Conservation (phyloP, 2,329 filamentous ascomycete species). For the Paracorniculantispora psalliotae region DNA sequence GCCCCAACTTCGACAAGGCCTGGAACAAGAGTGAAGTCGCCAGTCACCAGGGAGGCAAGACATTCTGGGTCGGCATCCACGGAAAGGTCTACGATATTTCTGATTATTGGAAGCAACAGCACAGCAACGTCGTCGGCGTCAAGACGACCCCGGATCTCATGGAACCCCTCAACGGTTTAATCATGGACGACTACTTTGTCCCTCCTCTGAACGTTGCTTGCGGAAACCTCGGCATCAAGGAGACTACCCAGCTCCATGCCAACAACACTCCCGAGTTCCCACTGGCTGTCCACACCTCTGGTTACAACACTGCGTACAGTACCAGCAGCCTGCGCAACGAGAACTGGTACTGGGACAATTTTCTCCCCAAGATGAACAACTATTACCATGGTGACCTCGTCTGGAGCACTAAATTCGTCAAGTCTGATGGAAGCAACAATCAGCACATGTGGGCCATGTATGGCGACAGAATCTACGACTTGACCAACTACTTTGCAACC, state of each 20-base stretch:
- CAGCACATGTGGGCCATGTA: constrained; percentile 77
- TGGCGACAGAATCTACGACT: constrained; percentile 72
- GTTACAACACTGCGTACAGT: constrained; percentile 51
- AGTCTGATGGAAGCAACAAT: constrained; percentile 59
- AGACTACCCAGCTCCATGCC: constrained; percentile 50
- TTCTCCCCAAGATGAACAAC: constrained; percentile 74
- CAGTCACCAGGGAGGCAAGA: constrained; percentile 63
- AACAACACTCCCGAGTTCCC: constrained; percentile 59
- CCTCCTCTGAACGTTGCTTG: constrained; percentile 73
- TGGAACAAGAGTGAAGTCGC: constrained; percentile 70
- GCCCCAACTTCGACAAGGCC: constrained; percentile 86
- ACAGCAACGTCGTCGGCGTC: constrained; percentile 64
- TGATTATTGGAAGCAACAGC: constrained; percentile 79
- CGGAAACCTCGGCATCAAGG: constrained; percentile 60
- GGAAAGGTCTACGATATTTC: constrained; percentile 89
- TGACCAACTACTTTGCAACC: constrained; percentile 89
- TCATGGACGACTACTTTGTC: constrained; percentile 81
- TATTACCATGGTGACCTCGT: constrained; percentile 88
- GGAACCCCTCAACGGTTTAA: constrained; percentile 70
- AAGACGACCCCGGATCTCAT: constrained; percentile 61
- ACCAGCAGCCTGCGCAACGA: constrained; percentile 54
- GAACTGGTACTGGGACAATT: constrained; percentile 73
- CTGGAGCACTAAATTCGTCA: constrained; percentile 55
- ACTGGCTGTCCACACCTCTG: constrained; percentile 65
- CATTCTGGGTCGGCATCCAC: constrained; percentile 83